These are phyloP conservation scores for Nepenthes gracilis DNA, from an alignment of 148 eudicot species.

Conservation along the genomic window DNA sequence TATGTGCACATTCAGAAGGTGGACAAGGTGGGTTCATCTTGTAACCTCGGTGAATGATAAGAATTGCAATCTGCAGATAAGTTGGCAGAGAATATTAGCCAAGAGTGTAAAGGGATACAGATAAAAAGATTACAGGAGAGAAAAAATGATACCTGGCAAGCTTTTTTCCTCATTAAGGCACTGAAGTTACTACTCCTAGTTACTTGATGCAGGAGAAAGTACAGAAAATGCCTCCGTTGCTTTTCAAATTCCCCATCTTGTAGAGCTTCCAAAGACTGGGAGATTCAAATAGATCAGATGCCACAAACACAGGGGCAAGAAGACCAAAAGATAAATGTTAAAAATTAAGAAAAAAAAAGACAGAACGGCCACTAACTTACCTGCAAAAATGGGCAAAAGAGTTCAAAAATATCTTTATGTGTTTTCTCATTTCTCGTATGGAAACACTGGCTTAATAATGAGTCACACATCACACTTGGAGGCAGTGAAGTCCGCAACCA, in stretches of 20 bases:
- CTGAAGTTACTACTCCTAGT: slow-evolving; percentile 95
- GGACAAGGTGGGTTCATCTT: slow-evolving; percentile 94
- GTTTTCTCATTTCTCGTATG: slow-evolving; percentile 91
- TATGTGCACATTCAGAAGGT: slow-evolving; percentile 91
- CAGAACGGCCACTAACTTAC: slow-evolving; percentile 27
- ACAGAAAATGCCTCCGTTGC: slow-evolving; percentile 80
- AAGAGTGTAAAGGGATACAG: slow-evolving; percentile 2
- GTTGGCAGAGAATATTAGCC: slow-evolving; percentile 12
- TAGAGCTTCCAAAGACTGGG: slow-evolving; percentile 88
- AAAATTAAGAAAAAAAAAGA: background rate
- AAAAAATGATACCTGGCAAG: slow-evolving; percentile 62
- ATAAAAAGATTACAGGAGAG: slow-evolving; percentile 3
- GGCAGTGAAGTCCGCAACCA: slow-evolving; percentile 93
- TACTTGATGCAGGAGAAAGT: slow-evolving; percentile 93
- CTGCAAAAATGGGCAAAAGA: slow-evolving; percentile 83
- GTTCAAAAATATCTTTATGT: slow-evolving; percentile 95
- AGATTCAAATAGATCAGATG: slow-evolving; percentile 9
- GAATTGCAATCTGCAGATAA: slow-evolving; percentile 75
- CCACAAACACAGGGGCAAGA: slow-evolving; percentile 3
- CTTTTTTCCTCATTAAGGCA: slow-evolving; percentile 81
- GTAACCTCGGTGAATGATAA: slow-evolving; percentile 83
- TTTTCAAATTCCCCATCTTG: slow-evolving; percentile 98
- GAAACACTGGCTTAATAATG: slow-evolving; percentile 90
- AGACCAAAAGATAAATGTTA: background rate
- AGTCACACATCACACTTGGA: slow-evolving; percentile 89